phyloP scores from a whole-genome alignment of 169 alveolate genomes.

The Plasmodium inui region DNA sequence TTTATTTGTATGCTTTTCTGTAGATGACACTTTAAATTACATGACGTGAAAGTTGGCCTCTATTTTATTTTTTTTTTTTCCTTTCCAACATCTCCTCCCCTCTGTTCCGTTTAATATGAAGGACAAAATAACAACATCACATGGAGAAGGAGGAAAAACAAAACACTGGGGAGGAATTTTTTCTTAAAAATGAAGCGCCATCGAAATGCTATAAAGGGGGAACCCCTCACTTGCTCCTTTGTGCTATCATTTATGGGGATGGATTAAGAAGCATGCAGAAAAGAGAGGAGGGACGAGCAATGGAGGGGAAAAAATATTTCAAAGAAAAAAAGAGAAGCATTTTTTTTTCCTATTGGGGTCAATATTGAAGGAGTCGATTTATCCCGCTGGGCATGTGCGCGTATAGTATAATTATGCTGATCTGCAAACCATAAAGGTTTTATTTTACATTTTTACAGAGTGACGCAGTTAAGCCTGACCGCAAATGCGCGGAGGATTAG shows the following conservation, averaged over 20 bases:
- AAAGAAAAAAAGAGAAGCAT: not conserved
- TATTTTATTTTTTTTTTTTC: too few relatives aligned
- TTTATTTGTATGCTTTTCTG: not conserved
- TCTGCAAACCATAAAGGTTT: not conserved
- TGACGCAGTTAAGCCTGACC: not conserved
- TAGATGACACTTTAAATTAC: not conserved
- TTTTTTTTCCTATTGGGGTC: not conserved
- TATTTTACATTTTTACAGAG: not conserved
- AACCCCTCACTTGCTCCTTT: not conserved
- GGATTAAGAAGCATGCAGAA: not conserved
- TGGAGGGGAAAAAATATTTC: not conserved
- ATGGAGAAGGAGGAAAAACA: not conserved
- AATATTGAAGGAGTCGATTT: not conserved
- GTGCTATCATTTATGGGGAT: not conserved
- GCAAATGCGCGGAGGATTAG: not conserved
- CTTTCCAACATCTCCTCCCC: not conserved
- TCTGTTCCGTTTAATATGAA: not conserved
- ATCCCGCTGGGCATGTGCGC: not conserved
- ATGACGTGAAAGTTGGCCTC: not conserved
- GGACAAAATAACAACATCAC: not conserved
- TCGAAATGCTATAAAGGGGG: not conserved
- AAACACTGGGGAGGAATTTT: not conserved
- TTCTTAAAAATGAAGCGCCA: not conserved
- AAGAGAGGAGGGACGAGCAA: not conserved
- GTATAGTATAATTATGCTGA: not conserved